A percentile compares a stretch with the other conserved stretches of the same genome.
Evolutionary conservation across 202 grass and related monocot genomes (phyloP).

Genomic region (Digitaria exilis): DNA sequence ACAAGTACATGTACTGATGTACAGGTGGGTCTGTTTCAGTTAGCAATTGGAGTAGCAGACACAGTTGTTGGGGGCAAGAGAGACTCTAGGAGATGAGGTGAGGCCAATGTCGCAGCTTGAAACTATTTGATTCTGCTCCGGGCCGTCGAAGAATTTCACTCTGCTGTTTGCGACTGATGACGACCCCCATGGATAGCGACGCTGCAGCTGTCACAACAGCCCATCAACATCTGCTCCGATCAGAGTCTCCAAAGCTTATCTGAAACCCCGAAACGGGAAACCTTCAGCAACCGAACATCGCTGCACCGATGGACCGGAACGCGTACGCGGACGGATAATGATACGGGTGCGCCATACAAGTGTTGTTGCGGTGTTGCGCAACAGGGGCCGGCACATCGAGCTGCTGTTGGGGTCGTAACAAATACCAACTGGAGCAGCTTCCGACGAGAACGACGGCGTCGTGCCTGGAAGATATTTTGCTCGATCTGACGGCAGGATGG

Average conservation of each 20-base stretch:
- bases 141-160: neutral
- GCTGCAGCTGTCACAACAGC: neutral
- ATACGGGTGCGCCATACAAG: neutral
- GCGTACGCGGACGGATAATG: neutral
- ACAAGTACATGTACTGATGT: neutral
- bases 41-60: neutral
- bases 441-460: neutral
- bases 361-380: neutral
- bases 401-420: conserved; percentile 11
- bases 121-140: neutral
- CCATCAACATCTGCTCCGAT: neutral
- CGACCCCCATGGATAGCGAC: neutral
- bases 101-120: neutral
- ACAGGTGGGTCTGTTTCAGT: neutral
- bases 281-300: neutral
- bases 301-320: neutral
- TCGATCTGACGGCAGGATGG: neutral
- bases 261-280: neutral
- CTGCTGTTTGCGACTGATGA: neutral
- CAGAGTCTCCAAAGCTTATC: neutral
- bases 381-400: conserved; percentile 13
- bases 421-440: conserved; percentile 1
- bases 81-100: neutral
- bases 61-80: neutral
- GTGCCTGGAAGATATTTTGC: conserved; percentile 9